A percentile compares a stretch with the other conserved stretches of the same genome.
Evolutionary conservation across 2,329 filamentous ascomycete species (phyloP).

Genomic region (Pseudogymnoascus sp.): DNA sequence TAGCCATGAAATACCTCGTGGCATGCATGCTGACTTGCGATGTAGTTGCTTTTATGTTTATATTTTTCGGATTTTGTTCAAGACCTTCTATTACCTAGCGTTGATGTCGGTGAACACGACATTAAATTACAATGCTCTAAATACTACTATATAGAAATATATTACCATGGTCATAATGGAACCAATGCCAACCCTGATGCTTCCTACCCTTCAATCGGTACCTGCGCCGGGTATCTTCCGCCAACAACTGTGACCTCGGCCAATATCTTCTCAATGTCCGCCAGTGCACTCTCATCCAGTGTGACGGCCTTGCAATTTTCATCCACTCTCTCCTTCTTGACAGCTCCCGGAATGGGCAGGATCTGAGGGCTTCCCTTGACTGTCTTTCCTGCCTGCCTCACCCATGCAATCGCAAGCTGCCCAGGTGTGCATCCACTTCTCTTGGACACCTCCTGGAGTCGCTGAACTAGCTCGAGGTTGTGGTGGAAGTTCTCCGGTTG

Average conservation of each 20-base stretch:
- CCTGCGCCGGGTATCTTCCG: constrained; percentile 37
- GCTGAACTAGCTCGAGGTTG: constrained; percentile 54
- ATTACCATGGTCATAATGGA: not conserved
- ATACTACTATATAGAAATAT: not conserved
- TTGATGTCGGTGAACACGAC: not conserved
- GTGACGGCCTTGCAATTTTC: constrained; percentile 50
- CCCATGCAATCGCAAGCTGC: constrained; percentile 62
- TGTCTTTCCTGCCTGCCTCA: constrained; percentile 39
- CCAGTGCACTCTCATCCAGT: constrained; percentile 43
- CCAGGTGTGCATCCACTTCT: constrained; percentile 52
- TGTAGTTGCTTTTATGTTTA: not conserved
- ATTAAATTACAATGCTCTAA: not conserved
- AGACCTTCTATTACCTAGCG: not conserved
- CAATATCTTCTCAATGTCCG: constrained; percentile 42
- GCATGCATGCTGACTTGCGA: not conserved
- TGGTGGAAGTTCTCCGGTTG: constrained; percentile 52
- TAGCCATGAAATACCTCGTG: not conserved
- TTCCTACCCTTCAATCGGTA: not conserved
- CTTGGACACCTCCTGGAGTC: constrained; percentile 49
- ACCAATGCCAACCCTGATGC: not conserved
- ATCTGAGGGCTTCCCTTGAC: constrained; percentile 33
- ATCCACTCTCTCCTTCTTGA: constrained; percentile 44
- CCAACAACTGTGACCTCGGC: constrained; percentile 41
- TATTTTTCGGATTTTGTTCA: not conserved
- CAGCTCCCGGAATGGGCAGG: constrained; percentile 60